Evolutionary conservation across 164 flowering plant genomes (phyloP).

Genomic region (grape (Vitis vinifera)): ASM3070453v1 NC_081822.1:6647501-6648000

Average conservation of each 20-base stretch:
- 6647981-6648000: conserved; percentile 9
- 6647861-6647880: conserved; percentile 22
- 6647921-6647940: conserved; percentile 25
- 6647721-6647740: conserved; percentile 10
- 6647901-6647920: conserved; percentile 39
- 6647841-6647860: conserved; percentile 3
- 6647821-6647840: conserved; percentile 12
- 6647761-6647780: conserved; percentile 14
- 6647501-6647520: neutral
- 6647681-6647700: neutral
- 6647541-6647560: conserved; percentile 1
- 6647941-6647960: neutral
- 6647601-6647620: neutral
- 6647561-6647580: conserved; percentile 7
- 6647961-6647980: neutral
- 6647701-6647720: neutral
- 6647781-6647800: conserved; percentile 10
- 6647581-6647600: conserved; percentile 2
- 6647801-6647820: conserved; percentile 11
- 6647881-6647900: neutral
- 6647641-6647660: conserved; percentile 10
- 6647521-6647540: neutral
- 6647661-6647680: neutral
- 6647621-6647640: too few relatives aligned
- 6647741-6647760: conserved; percentile 21